Base-by-base conservation (phyloP, 1,139 yeast species). In the Magnusiomyces tetraspermus region DNA sequence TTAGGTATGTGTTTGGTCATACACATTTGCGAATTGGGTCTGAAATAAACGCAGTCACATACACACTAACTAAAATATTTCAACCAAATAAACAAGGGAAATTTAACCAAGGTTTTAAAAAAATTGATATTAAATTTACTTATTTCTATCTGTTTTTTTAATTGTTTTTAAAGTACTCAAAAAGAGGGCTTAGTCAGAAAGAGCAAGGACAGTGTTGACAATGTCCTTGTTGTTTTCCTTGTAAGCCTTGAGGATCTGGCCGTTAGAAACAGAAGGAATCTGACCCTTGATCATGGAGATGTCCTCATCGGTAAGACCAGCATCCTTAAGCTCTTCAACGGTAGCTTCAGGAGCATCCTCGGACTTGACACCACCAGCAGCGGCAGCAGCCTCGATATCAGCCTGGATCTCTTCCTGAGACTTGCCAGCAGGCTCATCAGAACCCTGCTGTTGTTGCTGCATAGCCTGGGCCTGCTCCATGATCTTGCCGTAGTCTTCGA, bases 151-250 rank as follows among this genome's bases (percentile, higher is more conserved):
- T 40, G 4, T 44, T n/a, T 41, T 41, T 41, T 17, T 21, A 22
- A 26, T 43, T 43, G 24, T 41, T 43, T 43, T 13, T 11, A 3
- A 41, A 24, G 17, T 26, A 15, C n/a, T 15, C n/a, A 40, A n/a
- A n/a, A n/a, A n/a, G n/a, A n/a, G n/a, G n/a, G n/a, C 49, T 55
- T 67, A 67, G 51, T 63, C 50, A 48, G 74, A 67, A 55, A 90
- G 78, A 63, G 87, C 85, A 95, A 90, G 87, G 70, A 90, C 87
- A 63, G 97, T 92, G 70, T 89, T 90, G 71, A 92, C 97, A 75
- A 92, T 83, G 72, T 92, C 97, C 72, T 92, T 89, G 66, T 87
- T 80, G 78, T 90, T 90, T 63, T 80, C 83, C 72, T 79, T 84
- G 72, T 92, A 80, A 63, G 97, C 96, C 73, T 83, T 85, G 66